These are phyloP conservation scores for Pezicula rhizophila DNA, from an alignment of 2,329 filamentous ascomycete species.

Conservation along the genomic window DNA sequence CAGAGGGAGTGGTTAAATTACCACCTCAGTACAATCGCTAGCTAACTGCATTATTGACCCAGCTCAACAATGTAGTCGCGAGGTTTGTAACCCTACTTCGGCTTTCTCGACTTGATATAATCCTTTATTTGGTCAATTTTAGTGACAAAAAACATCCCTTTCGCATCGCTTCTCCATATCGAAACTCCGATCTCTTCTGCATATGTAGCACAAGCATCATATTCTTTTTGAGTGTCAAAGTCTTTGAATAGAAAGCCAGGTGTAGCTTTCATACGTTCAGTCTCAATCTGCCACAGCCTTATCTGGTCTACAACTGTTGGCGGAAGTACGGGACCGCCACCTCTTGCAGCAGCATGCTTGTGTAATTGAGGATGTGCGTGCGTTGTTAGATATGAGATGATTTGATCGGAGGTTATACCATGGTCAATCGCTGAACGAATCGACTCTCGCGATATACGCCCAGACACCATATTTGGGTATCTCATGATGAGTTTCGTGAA, in stretches of 20 bases:
- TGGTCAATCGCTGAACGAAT: conserved; percentile 80
- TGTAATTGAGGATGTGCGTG: conserved; percentile 94
- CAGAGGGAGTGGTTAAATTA: too few species aligned
- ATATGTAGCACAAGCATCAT: conserved; percentile 65
- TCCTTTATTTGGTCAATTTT: conserved; percentile 82
- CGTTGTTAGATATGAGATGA: conserved; percentile 84
- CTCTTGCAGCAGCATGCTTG: conserved; percentile 36
- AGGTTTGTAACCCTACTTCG: conserved; percentile 23
- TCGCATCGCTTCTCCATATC: conserved; percentile 75
- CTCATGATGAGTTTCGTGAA: conserved; percentile 85
- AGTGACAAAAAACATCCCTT: conserved; percentile 84
- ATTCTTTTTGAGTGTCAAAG: conserved; percentile 67
- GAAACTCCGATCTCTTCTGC: conserved; percentile 88
- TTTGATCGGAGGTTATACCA: conserved; percentile 92
- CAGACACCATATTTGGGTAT: conserved; percentile 90
- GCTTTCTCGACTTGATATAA: conserved; percentile 65
- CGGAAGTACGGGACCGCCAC: conserved; percentile 64
- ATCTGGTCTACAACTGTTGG: conserved; percentile 98
- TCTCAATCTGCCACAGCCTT: conserved; percentile 93
- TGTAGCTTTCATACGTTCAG: conserved; percentile 83
- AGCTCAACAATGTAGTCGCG: too few species aligned
- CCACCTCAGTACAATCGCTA: too few species aligned
- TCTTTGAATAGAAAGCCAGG: conserved; percentile 85
- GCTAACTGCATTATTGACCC: too few species aligned
- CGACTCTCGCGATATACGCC: conserved; percentile 82